These are phyloP conservation scores for Saprolegnia diclina DNA, from an alignment of 352 stramenopile genomes.

Conservation along the genomic window DNA sequence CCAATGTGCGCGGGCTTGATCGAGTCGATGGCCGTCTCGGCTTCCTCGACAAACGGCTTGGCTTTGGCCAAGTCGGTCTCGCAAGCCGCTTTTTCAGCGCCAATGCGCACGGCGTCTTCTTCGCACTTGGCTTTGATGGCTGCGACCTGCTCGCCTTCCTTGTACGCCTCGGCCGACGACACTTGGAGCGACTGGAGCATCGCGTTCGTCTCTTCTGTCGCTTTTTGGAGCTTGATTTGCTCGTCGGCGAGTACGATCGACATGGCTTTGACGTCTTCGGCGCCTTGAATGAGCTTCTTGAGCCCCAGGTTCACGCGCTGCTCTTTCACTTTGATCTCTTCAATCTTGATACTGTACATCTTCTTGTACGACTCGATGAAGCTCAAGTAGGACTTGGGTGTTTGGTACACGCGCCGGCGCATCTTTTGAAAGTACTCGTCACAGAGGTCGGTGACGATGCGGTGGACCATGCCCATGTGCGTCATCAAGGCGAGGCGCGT, in stretches of 20 bases:
- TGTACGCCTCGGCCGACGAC: slow-evolving; percentile 94
- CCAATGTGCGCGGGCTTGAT: slow-evolving; percentile 97
- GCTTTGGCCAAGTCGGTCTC: slow-evolving; percentile 96
- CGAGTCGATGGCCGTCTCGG: slow-evolving; percentile 95
- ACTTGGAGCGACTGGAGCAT: slow-evolving; percentile 96
- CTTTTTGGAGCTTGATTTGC: slow-evolving; percentile 95
- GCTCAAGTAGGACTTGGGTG: slow-evolving; percentile 97
- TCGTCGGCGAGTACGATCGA: slow-evolving; percentile 95
- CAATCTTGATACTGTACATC: slow-evolving; percentile 93
- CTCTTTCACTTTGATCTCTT: slow-evolving; percentile 96
- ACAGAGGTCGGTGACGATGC: slow-evolving; percentile 95
- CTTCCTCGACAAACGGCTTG: slow-evolving; percentile 96
- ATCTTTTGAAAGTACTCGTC: slow-evolving; percentile 99
- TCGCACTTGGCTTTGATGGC: slow-evolving; percentile 97
- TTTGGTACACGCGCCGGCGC: slow-evolving; percentile 96
- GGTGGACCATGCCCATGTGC: slow-evolving; percentile 98
- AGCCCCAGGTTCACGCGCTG: slow-evolving; percentile 94
- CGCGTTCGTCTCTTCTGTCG: slow-evolving; percentile 95
- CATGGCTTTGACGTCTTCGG: slow-evolving; percentile 95
- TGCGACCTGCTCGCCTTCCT: slow-evolving; percentile 94
- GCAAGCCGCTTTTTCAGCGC: slow-evolving; percentile 92
- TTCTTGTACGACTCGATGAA: slow-evolving; percentile 98
- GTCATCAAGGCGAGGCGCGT: slow-evolving; percentile 90
- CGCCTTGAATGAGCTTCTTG: slow-evolving; percentile 97
- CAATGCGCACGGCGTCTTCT: slow-evolving; percentile 93